phyloP scores from a whole-genome alignment of 2,329 filamentous ascomycete genomes.

The Pleoardoris graminearum region DNA sequence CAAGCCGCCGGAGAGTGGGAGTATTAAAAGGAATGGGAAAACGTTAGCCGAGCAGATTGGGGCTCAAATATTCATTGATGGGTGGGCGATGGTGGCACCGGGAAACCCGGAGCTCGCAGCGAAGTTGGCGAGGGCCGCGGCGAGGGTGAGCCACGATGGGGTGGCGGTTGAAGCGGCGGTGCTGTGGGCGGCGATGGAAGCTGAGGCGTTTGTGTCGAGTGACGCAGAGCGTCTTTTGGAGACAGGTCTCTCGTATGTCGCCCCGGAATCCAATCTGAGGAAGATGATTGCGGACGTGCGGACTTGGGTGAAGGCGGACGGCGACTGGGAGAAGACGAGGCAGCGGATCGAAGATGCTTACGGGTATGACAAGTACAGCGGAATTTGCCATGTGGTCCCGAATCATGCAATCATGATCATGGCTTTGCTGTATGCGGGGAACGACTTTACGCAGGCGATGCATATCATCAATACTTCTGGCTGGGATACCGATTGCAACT shows the following conservation, averaged over 20 bases:
- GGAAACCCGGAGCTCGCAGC: slow-evolving; percentile 28
- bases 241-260: slow-evolving; percentile 33
- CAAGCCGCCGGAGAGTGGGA: slow-evolving; percentile 22
- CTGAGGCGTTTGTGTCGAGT: slow-evolving; percentile 43
- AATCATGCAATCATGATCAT: slow-evolving; percentile 16
- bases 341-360: slow-evolving; percentile 36
- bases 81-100: slow-evolving; percentile 10
- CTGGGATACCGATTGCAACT: slow-evolving; percentile 49
- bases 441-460: slow-evolving; percentile 11
- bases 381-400: slow-evolving; percentile 14
- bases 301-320: slow-evolving; percentile 30
- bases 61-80: slow-evolving; percentile 17
- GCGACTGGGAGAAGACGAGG: slow-evolving; percentile 40
- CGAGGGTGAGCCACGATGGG: slow-evolving; percentile 46
- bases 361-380: slow-evolving; percentile 13
- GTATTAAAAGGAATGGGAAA: slow-evolving; percentile 12
- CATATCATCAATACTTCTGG: slow-evolving; percentile 14
- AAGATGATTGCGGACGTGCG: slow-evolving; percentile 36
- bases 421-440: slow-evolving; percentile 7
- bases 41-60: slow-evolving; percentile 15
- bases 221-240: slow-evolving; percentile 42
- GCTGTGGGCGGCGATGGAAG: slow-evolving; percentile 49
- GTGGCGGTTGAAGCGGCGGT: slow-evolving; percentile 44
- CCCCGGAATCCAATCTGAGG: slow-evolving; percentile 33
- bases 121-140: slow-evolving; percentile 39